phyloP scores from a whole-genome alignment of 345 rosid species.

The Brassica rapa region DNA sequence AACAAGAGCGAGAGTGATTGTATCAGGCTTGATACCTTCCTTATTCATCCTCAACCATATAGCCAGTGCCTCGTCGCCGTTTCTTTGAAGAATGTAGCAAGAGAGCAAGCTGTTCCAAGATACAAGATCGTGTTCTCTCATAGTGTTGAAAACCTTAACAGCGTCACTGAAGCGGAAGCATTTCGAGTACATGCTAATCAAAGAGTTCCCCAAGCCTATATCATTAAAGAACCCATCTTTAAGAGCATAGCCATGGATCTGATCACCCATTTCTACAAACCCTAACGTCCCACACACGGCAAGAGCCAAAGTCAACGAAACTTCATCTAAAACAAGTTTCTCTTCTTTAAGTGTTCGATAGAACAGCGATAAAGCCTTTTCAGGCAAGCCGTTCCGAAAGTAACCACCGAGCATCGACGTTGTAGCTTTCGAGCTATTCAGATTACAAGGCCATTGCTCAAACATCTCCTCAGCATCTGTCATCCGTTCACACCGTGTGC shows the following conservation, averaged over 20 bases:
- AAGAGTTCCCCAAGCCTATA: constrained; percentile 63
- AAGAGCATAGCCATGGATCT: constrained; percentile 62
- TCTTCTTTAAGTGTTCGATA: constrained; percentile 44
- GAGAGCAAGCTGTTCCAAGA: constrained; percentile 83
- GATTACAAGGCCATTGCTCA: constrained; percentile 50
- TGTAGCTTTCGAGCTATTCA: constrained; percentile 47
- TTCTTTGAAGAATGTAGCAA: constrained; percentile 65
- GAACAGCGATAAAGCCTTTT: constrained; percentile 64
- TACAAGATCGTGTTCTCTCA: constrained; percentile 56
- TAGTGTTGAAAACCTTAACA: constrained; percentile 49
- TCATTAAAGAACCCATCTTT: constrained; percentile 53
- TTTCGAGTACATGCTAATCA: constrained; percentile 75
- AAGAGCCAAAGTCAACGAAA: constrained; percentile 56
- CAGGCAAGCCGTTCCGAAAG: constrained; percentile 68
- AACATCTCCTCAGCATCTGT: constrained; percentile 71
- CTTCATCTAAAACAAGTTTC: constrained; percentile 57
- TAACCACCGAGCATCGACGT: constrained; percentile 84
- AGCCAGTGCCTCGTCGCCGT: constrained; percentile 64
- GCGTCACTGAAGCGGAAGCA: constrained; percentile 54
- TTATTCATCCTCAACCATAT: constrained; percentile 60
- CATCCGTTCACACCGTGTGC: constrained; percentile 78
- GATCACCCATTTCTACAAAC: constrained; percentile 64
- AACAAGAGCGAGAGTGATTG: constrained; percentile 53
- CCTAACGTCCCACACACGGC: constrained; percentile 79
- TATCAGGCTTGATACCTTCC: constrained; percentile 52